Evolutionary conservation across 2,329 filamentous ascomycete species (phyloP).

Genomic region (Aspergillus clavatus): DNA sequence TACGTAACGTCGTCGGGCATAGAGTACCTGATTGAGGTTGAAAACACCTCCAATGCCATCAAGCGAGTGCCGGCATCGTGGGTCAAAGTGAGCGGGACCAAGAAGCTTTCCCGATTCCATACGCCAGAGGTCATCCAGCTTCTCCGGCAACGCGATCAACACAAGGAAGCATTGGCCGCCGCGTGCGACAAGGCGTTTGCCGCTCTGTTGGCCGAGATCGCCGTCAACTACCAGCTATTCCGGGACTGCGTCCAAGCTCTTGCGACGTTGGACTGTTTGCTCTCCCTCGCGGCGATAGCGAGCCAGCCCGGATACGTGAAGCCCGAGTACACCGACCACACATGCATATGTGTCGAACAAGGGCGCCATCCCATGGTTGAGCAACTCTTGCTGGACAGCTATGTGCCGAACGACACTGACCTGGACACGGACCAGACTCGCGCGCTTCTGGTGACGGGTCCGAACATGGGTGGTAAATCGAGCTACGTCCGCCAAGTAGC

Average conservation of each 20-base stretch:
- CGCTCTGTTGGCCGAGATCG: constrained; percentile 66
- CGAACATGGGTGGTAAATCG: constrained; percentile 99
- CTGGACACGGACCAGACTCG: constrained; percentile 63
- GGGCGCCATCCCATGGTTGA: constrained; percentile 96
- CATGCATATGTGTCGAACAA: constrained; percentile 63
- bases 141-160: constrained; percentile 82
- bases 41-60: constrained; percentile 64
- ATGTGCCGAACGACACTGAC: constrained; percentile 83
- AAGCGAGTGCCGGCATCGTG: constrained; percentile 90
- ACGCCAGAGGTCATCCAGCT: constrained; percentile 82
- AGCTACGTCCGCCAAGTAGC: constrained; percentile 91
- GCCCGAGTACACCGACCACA: constrained; percentile 62
- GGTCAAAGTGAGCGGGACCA: constrained; percentile 92
- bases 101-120: constrained; percentile 87
- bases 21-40: constrained; percentile 89
- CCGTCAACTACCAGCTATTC: constrained; percentile 79
- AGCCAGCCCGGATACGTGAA: constrained; percentile 82
- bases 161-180: constrained; percentile 86
- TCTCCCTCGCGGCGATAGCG: constrained; percentile 80
- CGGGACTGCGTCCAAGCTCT: constrained; percentile 84
- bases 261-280: constrained; percentile 80
- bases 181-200: constrained; percentile 83
- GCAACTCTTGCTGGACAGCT: constrained; percentile 74
- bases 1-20: constrained; percentile 86
- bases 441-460: constrained; percentile 86